A percentile compares a stretch with the other conserved stretches of the same genome.
These are phyloP conservation scores for Fusarium graminum DNA, from an alignment of 2,329 filamentous ascomycete genomes.

Conservation along the genomic window DNA sequence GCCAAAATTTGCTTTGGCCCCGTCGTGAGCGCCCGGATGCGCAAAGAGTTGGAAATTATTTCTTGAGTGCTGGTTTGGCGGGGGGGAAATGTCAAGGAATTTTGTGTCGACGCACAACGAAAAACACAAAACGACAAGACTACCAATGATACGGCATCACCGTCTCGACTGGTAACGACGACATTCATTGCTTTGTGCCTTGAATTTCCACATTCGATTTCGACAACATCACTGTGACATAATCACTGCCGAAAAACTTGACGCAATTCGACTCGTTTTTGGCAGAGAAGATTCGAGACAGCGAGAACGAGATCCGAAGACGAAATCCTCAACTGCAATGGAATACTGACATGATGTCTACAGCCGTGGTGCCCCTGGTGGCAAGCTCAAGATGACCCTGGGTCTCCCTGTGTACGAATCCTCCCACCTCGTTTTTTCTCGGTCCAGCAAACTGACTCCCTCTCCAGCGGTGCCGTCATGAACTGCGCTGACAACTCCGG, in stretches of 20 bases:
- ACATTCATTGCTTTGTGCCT: slow-evolving; percentile 8
- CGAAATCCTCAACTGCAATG: slow-evolving; percentile 3
- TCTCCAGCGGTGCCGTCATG: slow-evolving; percentile 92
- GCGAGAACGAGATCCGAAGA: slow-evolving; percentile 26
- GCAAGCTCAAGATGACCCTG: slow-evolving; percentile 99
- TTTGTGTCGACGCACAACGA: slow-evolving; percentile 35
- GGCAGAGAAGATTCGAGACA: slow-evolving; percentile 32
- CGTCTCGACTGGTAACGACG: slow-evolving; percentile 7
- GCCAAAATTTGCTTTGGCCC: slow-evolving; percentile 17
- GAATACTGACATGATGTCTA: slow-evolving; percentile 53
- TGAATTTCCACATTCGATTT: slow-evolving; percentile 20
- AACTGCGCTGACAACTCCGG: slow-evolving; percentile 99
- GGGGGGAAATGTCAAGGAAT: slow-evolving; percentile 30
- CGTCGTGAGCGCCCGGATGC: slow-evolving; percentile 24
- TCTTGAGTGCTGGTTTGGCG: slow-evolving; percentile 29
- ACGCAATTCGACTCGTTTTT: slow-evolving; percentile 12
- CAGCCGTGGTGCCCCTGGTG: slow-evolving; percentile 92
- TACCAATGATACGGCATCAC: slow-evolving; percentile 8
- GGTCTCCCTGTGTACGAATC: slow-evolving; percentile 93
- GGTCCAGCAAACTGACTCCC: slow-evolving; percentile 40
- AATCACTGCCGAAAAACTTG: not conserved
- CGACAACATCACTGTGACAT: slow-evolving; percentile 1
- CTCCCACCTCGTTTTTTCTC: slow-evolving; percentile 19
- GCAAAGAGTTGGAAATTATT: slow-evolving; percentile 27
- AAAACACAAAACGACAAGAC: slow-evolving; percentile 18